phyloP scores from a whole-genome alignment of 164 flowering plant species.

The Vitis amurensis region DNA sequence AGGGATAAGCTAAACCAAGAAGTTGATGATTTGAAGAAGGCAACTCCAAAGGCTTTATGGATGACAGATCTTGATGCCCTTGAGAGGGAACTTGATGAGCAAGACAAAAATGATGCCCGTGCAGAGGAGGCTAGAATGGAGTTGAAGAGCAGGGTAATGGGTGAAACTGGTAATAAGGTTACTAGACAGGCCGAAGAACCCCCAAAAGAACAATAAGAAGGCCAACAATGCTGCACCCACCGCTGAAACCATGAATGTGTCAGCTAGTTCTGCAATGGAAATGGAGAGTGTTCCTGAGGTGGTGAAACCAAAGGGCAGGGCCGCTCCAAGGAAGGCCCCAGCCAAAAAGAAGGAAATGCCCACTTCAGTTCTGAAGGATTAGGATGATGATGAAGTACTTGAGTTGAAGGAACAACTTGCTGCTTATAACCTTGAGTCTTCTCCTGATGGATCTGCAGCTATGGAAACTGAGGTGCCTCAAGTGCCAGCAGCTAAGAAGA shows the following conservation, averaged over 20 bases:
- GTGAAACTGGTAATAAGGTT: slow-evolving; percentile 12
- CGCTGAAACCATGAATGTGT: slow-evolving; percentile 26
- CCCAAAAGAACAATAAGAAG: slow-evolving; percentile 47
- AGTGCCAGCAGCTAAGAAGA: slow-evolving; percentile 33
- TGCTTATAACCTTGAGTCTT: slow-evolving; percentile 68
- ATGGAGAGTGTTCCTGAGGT: slow-evolving; percentile 35
- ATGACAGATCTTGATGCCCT: slow-evolving; percentile 72
- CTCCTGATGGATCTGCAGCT: slow-evolving; percentile 57
- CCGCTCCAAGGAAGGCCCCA: slow-evolving; percentile 60
- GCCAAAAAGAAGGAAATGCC: slow-evolving; percentile 52
- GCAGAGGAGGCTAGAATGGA: slow-evolving; percentile 22
- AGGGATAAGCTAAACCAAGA: slow-evolving; percentile 51
- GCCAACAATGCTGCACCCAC: slow-evolving; percentile 31
- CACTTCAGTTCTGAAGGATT: slow-evolving; percentile 25
- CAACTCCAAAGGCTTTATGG: slow-evolving; percentile 68
- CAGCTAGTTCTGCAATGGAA: slow-evolving; percentile 34
- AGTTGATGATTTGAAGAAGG: slow-evolving; percentile 54
- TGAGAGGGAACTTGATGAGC: slow-evolving; percentile 56
- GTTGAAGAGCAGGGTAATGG: slow-evolving; percentile 4
- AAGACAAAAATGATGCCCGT: slow-evolving; percentile 25
- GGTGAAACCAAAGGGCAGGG: slow-evolving; percentile 61
- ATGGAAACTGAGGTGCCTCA: slow-evolving; percentile 44
- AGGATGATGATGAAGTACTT: slow-evolving; percentile 60
- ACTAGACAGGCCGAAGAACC: slow-evolving; percentile 24
- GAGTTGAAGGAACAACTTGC: slow-evolving; percentile 67